Conservation (phyloP, 768 basidiomycete species). For the Mycena kentingensis region DNA sequence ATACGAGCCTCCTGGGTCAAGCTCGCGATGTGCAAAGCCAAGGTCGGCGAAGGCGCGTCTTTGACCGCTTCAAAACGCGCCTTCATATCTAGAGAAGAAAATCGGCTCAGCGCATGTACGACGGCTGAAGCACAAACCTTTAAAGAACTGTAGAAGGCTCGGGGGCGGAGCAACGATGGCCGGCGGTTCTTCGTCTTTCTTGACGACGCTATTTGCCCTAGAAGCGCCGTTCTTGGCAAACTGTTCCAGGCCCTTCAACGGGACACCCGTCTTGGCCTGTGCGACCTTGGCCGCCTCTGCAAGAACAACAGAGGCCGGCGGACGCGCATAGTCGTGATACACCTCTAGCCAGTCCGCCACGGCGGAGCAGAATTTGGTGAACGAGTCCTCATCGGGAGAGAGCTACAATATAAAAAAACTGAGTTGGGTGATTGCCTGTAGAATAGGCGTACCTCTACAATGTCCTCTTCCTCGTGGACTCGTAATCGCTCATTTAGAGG, state of each 20-base stretch:
- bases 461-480: conserved; percentile 49
- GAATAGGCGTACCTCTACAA: conserved; percentile 46
- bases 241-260: conserved; percentile 63
- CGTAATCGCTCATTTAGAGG: conserved; percentile 63
- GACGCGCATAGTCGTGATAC: conserved; percentile 73
- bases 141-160: conserved; percentile 58
- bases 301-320: conserved; percentile 66
- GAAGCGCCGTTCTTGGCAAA: conserved; percentile 42
- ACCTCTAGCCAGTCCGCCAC: conserved; percentile 77
- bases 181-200: conserved; percentile 75
- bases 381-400: conserved; percentile 59
- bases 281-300: conserved; percentile 76
- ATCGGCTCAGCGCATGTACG: background rate
- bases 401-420: conserved; percentile 44
- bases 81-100: conserved; percentile 48
- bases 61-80: conserved; percentile 50
- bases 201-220: conserved; percentile 48
- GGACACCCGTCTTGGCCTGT: conserved; percentile 68
- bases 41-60: conserved; percentile 46
- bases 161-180: conserved; percentile 63
- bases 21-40: conserved; percentile 71
- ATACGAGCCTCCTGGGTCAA: conserved; percentile 69
- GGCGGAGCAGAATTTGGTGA: conserved; percentile 61
- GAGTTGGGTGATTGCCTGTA: no score
- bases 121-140: conserved; percentile 41